Evolutionary conservation across 345 rosid genomes (phyloP), one percentile per base, ranked within the genome.

Genomic region (Sisymbrium irio): DNA sequence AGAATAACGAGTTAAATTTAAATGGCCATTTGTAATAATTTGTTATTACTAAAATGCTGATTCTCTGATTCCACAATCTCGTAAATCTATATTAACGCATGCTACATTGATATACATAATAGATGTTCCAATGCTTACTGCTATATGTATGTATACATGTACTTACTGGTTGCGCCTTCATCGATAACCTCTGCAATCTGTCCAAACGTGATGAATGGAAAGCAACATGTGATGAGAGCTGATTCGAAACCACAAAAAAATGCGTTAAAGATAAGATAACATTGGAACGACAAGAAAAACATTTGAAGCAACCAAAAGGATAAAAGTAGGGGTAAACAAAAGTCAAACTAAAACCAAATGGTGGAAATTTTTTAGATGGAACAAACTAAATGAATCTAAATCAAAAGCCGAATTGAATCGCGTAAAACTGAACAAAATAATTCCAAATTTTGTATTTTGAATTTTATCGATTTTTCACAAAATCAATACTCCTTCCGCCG

Each of bases 121-220:
- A 27, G 4, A 27, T 27, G 28, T 27, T 27, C 28, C 28, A 6
- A 32, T 32, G 22, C 18, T 15, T 9, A 4, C 15, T 15, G 49
- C 9, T 44, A 15, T 41, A 41, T 41, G 0, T 32, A 45, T 54
- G 14, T 3, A 33, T 33, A 9, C 15, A 4, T 5, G 15, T 44
- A 62, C 57, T 55, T 83, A 86, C 91, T 77, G 1, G 87, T 78
- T 20, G 84, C 68, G 20, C 87, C 87, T 44, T 81, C 74, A 62
- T 85, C 83, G 11, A 79, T 72, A 19, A 85, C 73, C 57, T 87
- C 85, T 19, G 91, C 84, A 19, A 87, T 85, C 77, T 87, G 88
- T 44, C 87, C 88, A 41, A 87, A 84, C 0, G 88, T 76, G 60
- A 78, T 64, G 60, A 82, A 85, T 0, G 88, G 85, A 58, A 82